phyloP scores from a whole-genome alignment of 2,329 filamentous ascomycete genomes.

The Aspergillus sp. region DNA sequence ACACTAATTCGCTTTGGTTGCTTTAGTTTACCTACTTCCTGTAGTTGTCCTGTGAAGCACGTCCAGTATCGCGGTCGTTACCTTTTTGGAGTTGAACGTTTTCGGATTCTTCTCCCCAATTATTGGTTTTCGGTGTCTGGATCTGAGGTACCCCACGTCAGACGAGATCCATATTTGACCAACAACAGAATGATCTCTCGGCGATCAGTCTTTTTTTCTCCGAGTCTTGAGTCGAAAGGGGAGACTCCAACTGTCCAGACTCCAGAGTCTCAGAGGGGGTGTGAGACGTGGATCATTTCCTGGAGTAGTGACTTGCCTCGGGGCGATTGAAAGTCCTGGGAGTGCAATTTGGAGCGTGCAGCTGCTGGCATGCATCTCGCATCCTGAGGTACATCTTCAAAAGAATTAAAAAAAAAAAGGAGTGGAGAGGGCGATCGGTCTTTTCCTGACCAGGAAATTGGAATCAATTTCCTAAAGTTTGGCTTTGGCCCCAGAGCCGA shows the following conservation, averaged over 20 bases:
- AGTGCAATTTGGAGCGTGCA: background rate
- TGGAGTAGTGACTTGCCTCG: background rate
- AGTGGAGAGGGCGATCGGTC: conserved; percentile 19
- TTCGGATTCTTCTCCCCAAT: background rate
- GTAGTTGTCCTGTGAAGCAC: background rate
- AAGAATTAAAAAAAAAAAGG: background rate
- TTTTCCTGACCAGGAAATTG: conserved; percentile 19
- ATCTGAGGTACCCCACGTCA: background rate
- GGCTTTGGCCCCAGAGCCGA: conserved; percentile 10
- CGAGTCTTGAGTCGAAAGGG: background rate
- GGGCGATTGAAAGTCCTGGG: background rate
- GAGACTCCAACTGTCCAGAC: background rate
- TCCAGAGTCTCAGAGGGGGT: background rate
- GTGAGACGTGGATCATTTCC: background rate
- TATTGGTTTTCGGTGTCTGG: background rate
- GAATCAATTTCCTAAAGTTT: conserved; percentile 7
- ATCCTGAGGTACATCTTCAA: background rate
- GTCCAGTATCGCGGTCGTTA: conserved; percentile 4
- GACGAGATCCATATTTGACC: background rate
- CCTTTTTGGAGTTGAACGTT: background rate
- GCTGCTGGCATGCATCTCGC: background rate
- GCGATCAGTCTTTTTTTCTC: background rate
- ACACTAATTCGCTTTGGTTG: conserved; percentile 9
- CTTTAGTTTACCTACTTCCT: conserved; percentile 1
- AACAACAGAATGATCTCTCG: background rate